These are phyloP conservation scores for Raddia distichophylla DNA, from an alignment of 176 grass and related monocot genomes.

Conservation along the genomic window DNA sequence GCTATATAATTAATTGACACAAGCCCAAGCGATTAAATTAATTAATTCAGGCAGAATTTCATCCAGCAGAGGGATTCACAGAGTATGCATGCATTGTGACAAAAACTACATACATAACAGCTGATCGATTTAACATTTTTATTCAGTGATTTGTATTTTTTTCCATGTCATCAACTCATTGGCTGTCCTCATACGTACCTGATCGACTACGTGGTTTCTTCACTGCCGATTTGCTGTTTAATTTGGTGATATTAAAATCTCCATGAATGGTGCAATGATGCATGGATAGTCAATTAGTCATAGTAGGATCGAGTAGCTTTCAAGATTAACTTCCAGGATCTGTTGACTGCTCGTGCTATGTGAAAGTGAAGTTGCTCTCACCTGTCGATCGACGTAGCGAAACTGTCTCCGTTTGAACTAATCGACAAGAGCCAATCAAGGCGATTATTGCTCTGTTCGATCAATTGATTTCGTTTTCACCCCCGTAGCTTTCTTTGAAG, in stretches of 20 bases:
- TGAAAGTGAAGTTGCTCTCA: constrained; percentile 20
- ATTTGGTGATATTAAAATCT: neutral
- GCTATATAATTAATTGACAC: constrained; percentile 2
- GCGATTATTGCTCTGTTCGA: constrained; percentile 2
- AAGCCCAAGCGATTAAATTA: neutral
- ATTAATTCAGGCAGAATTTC: neutral
- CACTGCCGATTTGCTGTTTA: neutral
- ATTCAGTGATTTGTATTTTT: neutral
- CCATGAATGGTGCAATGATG: neutral
- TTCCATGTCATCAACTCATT: too few species aligned
- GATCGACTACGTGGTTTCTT: neutral
- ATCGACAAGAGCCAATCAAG: constrained; percentile 32
- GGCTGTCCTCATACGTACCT: neutral
- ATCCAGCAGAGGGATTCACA: neutral
- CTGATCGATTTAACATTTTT: neutral
- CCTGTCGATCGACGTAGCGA: neutral
- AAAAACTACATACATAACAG: neutral
- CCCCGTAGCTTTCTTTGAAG: neutral
- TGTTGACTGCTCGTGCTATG: neutral
- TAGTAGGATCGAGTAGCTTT: neutral
- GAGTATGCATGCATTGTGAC: neutral
- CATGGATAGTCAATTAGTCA: neutral
- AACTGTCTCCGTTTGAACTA: neutral
- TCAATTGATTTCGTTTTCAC: neutral
- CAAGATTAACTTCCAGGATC: neutral